Conservation (phyloP, 2,329 filamentous ascomycete genomes). For the Curvularia sp. region DNA sequence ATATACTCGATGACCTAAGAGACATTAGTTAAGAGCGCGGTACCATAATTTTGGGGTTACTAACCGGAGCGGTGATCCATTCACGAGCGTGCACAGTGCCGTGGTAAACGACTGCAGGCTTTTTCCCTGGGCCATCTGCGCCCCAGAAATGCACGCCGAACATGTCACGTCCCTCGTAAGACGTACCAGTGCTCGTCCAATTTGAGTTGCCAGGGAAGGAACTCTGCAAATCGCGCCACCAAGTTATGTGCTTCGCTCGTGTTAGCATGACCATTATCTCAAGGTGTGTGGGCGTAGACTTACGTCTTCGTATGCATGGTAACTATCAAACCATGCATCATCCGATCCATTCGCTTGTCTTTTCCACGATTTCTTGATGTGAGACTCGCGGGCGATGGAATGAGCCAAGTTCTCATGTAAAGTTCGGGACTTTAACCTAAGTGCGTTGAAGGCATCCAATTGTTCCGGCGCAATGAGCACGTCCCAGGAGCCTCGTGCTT, state of each 20-base stretch:
- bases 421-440: constrained; percentile 44
- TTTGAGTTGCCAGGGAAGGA: constrained; percentile 39
- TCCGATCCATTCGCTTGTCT: constrained; percentile 27
- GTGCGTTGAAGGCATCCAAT: constrained; percentile 49
- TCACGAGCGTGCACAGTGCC: constrained; percentile 45
- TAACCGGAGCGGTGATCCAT: constrained; percentile 54
- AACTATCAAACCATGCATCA: constrained; percentile 42
- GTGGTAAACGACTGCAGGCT: constrained; percentile 43
- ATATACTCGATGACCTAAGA: constrained; percentile 37
- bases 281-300: background rate
- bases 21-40: background rate
- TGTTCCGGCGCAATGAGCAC: constrained; percentile 53
- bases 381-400: constrained; percentile 53
- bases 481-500: constrained; percentile 49
- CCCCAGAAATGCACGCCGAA: constrained; percentile 45
- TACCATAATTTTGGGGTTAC: background rate
- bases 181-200: constrained; percentile 39
- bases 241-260: constrained; percentile 19
- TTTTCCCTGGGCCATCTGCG: constrained; percentile 40
- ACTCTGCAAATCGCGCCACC: constrained; percentile 35
- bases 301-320: constrained; percentile 43
- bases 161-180: constrained; percentile 41
- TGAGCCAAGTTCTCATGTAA: constrained; percentile 55
- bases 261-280: background rate
- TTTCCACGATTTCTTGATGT: constrained; percentile 51